Conservation (phyloP, 2,329 filamentous ascomycete species). For the Talaromyces pinophilus region DNA sequence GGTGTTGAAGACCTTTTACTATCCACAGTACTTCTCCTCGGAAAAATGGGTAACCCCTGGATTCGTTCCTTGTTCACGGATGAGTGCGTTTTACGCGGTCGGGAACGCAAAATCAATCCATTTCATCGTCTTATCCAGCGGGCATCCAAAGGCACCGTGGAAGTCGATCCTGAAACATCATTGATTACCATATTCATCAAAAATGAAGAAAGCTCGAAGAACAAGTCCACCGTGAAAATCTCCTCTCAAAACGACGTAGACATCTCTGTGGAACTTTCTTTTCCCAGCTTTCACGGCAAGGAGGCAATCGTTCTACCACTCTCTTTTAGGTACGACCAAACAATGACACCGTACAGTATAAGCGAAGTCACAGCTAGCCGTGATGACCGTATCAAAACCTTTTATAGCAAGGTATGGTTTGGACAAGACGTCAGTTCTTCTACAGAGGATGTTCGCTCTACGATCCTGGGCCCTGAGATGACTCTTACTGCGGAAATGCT, state of each 20-base stretch:
- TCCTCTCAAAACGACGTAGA: background rate
- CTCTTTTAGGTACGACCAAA: background rate
- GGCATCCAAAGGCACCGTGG: background rate
- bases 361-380: slow-evolving; percentile 72
- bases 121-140: background rate
- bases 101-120: slow-evolving; percentile 6
- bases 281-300: background rate
- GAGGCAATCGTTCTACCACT: background rate
- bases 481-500: slow-evolving; percentile 5
- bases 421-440: slow-evolving; percentile 46
- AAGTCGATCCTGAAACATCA: slow-evolving; percentile 3
- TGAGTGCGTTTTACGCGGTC: background rate
- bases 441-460: background rate
- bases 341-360: background rate
- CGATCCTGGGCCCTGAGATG: slow-evolving; percentile 7
- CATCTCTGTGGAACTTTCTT: background rate
- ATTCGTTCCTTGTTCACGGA: slow-evolving; percentile 3
- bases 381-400: slow-evolving; percentile 98
- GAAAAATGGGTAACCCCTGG: slow-evolving; percentile 5
- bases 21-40: background rate
- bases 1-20: background rate
- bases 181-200: background rate
- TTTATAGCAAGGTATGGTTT: slow-evolving; percentile 98
- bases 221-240: background rate
- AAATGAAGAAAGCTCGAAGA: background rate